These are phyloP conservation scores for Debaryomyces udenii DNA, from an alignment of 1,139 yeast species.

Conservation along the genomic window DNA sequence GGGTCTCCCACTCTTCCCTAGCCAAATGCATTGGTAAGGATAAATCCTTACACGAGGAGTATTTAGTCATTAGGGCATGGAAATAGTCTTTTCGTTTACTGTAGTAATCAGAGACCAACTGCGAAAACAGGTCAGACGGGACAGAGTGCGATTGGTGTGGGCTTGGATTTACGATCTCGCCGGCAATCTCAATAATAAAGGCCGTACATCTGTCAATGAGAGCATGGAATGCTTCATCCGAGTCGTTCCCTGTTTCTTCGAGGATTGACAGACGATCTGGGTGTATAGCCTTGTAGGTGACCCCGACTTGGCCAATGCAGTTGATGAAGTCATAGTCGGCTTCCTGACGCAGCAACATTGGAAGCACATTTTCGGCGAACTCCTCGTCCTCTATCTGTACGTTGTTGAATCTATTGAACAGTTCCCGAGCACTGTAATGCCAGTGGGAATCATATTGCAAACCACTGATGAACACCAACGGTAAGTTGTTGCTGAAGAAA, in stretches of 20 bases:
- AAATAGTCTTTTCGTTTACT: conserved; percentile 7
- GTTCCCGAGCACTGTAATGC: conserved; percentile 16
- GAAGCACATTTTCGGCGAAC: conserved; percentile 17
- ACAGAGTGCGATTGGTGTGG: background rate
- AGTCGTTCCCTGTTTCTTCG: conserved; percentile 9
- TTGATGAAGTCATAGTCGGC: conserved; percentile 27
- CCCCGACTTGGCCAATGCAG: conserved; percentile 29
- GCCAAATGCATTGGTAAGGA: conserved; percentile 18
- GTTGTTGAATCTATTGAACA: conserved; percentile 14
- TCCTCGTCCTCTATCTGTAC: conserved; percentile 14
- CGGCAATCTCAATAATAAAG: conserved; percentile 11
- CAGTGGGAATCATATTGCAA: conserved; percentile 20
- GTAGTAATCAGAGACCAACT: conserved; percentile 6
- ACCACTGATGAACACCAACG: conserved; percentile 19
- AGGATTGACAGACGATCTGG: conserved; percentile 11
- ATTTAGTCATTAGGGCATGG: conserved; percentile 3
- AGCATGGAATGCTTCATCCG: conserved; percentile 10
- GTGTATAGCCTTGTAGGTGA: conserved; percentile 12
- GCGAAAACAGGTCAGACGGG: background rate
- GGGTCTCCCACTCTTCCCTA: conserved; percentile 18
- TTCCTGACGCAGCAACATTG: conserved; percentile 29
- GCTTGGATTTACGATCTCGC: background rate
- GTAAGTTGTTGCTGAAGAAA: conserved; percentile 19
- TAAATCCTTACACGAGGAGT: conserved; percentile 11
- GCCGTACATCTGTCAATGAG: conserved; percentile 9